A percentile compares a stretch with the other conserved stretches of the same genome.
phyloP scores from a whole-genome alignment of 306 rosid genomes.

The Pyrus pyrifolia region DNA sequence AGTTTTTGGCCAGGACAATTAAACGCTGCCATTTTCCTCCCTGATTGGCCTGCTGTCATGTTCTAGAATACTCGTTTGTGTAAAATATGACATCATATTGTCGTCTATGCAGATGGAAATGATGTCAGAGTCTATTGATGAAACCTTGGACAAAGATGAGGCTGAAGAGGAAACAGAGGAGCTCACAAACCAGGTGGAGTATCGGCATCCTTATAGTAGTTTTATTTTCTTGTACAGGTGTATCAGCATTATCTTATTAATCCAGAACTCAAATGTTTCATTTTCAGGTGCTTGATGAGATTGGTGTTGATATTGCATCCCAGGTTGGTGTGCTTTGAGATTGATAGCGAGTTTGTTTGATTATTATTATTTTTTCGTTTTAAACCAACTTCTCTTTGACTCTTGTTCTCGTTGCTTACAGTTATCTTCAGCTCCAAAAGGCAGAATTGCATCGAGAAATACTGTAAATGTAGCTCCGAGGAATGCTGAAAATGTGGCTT shows the following conservation, averaged over 20 bases:
- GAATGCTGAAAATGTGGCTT: too few relatives aligned
- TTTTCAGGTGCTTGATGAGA: conserved; percentile 89
- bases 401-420: conserved; percentile 20
- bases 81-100: too few relatives aligned
- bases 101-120: conserved; percentile 73
- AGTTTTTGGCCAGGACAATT: background rate
- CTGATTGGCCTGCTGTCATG: background rate
- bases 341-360: background rate
- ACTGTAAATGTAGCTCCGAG: conserved; percentile 54
- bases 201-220: conserved; percentile 11
- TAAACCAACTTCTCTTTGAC: background rate
- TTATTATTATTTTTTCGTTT: background rate
- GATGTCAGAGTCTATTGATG: conserved; percentile 98
- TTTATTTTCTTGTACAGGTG: background rate
- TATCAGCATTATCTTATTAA: background rate
- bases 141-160: conserved; percentile 95
- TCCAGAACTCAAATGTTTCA: background rate
- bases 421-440: conserved; percentile 98
- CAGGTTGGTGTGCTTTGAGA: conserved; percentile 58
- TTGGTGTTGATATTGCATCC: conserved; percentile 96
- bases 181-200: conserved; percentile 84
- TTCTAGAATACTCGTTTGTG: background rate
- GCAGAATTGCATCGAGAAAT: conserved; percentile 74
- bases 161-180: conserved; percentile 99
- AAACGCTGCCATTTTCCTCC: background rate